Evolutionary conservation across 192 early-diverging fungal genomes (phyloP), one percentile per base, ranked within the genome.

Genomic region (Podila verticillata): DNA sequence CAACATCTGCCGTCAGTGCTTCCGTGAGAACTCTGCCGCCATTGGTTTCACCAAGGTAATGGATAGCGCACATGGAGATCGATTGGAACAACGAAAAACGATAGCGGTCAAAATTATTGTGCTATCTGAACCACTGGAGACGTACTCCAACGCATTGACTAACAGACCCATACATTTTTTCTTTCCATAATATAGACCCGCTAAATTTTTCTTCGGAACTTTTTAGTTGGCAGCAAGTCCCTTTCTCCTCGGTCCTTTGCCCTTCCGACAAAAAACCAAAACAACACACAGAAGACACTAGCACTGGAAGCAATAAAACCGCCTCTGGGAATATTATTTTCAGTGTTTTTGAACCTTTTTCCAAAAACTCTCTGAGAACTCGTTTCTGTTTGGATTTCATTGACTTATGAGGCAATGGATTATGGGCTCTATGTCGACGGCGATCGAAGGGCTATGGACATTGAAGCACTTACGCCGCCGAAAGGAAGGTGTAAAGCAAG

Each of bases 1-100:
- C 68, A 93, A 98, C 92, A 89, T 99, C 81, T 99, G 98, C 93
- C 95, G 98, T 92, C 98, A 99, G 88, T 98, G 97, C 93, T 99
- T 99, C 96, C 96, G 98, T 88, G 96, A 99, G 88, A 93, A 99
- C 87, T 87, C 96, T 85, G 90, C 87, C 74, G 97, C 96, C 86
- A 99, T 99, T 90, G 98, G 98, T 77, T 99, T 99, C 93, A 86
- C 92, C 86, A 99, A 99, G 95, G 94, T 98, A 90, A 58, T 54
- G 17, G 26, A 54, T 54, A 24, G 4, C 24, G 20, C n/a, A 54
- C 51, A n/a, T 26, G 51, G 24, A 26, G 44, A 47, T 47, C 15
- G 44, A 15, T 22, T 20, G 26, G 65, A 34, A 9, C n/a, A 17
- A 17, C 39, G 7, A 15, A 7, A 15, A 15, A 44, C 39, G 39